Evolutionary conservation across 805 yeast species (phyloP), one percentile per base, ranked within the genome.

Genomic region (Komagataella pseudopastoris): DNA sequence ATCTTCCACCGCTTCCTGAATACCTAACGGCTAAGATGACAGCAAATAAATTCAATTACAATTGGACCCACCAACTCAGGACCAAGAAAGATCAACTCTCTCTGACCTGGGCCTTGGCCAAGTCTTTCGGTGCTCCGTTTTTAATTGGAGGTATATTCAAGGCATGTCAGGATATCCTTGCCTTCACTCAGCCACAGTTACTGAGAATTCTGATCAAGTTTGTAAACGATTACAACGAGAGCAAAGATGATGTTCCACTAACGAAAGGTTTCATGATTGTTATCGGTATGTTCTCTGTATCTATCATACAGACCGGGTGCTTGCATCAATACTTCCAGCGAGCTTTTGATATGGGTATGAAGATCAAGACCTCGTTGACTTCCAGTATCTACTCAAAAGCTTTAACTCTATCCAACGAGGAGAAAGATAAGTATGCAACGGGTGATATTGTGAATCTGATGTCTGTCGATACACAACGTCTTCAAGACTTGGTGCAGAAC

Each of bases 361-460:
- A 81, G 58, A 76, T 85, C 51, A 85, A 80, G 62, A 78, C 89
- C 24, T 74, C 89, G 0, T 67, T 86, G 57, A 83, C 81, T 2
- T 75, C 89, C 1, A 69, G 79, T 16, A 75, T 86, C 50, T 86
- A 86, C 63, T 71, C 80, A 57, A 86, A 86, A 61, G 71, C 93
- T 0, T 63, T 86, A 56, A 77, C 74, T 12, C 68, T 86, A 54
- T 84, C 91, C 1, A 81, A 78, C 57, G 93, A 86, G 60, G 78
- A 88, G 8, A 80, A 80, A 54, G 80, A 78, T 61, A 67, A 77
- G 59, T 79, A 88, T 45, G 78, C 87, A 36, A 86, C 95, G 4
- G 98, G 98, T 61, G 96, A 89, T 63, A 86, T 91, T 57, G 97
- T 90, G 53, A 90, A 90, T 62, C 72, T 90, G 60, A 88, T 90